phyloP scores from a whole-genome alignment of 2,329 filamentous ascomycete species.

The Fusarium siculi region DNA sequence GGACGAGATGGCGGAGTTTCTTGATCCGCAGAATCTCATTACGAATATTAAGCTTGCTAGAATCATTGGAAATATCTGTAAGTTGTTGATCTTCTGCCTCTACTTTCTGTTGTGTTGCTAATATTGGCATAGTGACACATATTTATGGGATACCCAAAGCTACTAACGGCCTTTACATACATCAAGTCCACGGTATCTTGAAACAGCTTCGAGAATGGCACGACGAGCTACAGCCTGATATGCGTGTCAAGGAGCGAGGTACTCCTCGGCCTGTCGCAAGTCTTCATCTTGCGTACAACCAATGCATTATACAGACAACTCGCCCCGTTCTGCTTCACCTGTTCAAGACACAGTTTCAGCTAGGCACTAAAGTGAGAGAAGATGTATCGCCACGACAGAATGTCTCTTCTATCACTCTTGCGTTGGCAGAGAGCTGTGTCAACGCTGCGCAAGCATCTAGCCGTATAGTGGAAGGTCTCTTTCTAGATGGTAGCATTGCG shows the following conservation, averaged over 20 bases:
- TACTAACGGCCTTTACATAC: constrained; percentile 44
- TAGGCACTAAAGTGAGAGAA: constrained; percentile 16
- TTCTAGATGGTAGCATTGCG: constrained; percentile 38
- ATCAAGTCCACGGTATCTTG: constrained; percentile 43
- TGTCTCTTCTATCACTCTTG: constrained; percentile 47
- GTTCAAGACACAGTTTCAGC: constrained; percentile 46
- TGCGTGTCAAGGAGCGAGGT: constrained; percentile 42
- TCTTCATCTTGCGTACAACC: constrained; percentile 47
- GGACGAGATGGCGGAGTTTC: constrained; percentile 45
- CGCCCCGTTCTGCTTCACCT: constrained; percentile 46
- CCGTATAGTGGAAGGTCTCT: constrained; percentile 41
- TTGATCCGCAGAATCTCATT: constrained; percentile 43
- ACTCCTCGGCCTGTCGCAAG: constrained; percentile 42
- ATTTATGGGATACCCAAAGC: constrained; percentile 46
- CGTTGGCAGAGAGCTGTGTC: constrained; percentile 48
- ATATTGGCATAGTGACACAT: constrained; percentile 31
- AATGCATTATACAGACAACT: constrained; percentile 51
- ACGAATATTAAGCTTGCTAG: constrained; percentile 45
- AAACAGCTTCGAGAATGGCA: constrained; percentile 46
- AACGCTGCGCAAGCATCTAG: constrained; percentile 45
- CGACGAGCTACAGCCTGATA: constrained; percentile 36
- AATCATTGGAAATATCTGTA: constrained; percentile 46
- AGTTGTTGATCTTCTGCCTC: background rate
- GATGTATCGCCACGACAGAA: constrained; percentile 23
- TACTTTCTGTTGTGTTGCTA: rapidly evolving